A percentile compares a stretch with the other conserved stretches of the same genome.
phyloP scores from a whole-genome alignment of 148 eudicot genomes.

The Rhododendron ferrugineum region DNA sequence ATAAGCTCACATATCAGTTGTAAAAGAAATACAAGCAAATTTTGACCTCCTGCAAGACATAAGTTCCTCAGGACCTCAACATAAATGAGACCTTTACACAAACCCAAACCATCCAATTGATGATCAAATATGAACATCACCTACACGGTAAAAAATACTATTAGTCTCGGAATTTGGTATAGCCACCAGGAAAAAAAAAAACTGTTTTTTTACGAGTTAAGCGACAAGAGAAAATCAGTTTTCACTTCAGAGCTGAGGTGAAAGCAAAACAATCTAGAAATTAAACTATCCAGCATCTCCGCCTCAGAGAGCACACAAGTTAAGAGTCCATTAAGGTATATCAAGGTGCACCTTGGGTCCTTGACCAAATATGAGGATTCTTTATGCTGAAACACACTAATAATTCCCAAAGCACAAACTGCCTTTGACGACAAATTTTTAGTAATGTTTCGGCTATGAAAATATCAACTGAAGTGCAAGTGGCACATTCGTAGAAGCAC shows the following conservation, averaged over 20 bases:
- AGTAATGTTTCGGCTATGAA: neutral
- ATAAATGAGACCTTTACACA: neutral
- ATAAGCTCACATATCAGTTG: neutral
- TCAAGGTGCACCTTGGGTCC: neutral
- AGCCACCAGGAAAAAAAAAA: neutral
- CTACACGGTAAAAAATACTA: neutral
- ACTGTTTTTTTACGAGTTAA: neutral
- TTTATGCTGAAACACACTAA: neutral
- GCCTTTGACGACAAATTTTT: neutral
- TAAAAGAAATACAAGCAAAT: neutral
- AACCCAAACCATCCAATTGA: neutral
- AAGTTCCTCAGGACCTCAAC: neutral
- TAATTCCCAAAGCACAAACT: neutral
- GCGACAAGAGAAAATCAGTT: neutral
- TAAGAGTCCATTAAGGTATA: neutral
- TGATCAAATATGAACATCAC: neutral
- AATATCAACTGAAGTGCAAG: neutral
- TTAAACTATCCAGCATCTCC: neutral
- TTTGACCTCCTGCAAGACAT: neutral
- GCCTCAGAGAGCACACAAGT: neutral
- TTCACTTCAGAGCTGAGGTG: neutral
- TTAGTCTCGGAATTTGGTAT: neutral
- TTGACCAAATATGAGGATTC: neutral
- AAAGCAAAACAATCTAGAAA: neutral
- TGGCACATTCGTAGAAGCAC: neutral